A percentile compares a stretch with the other conserved stretches of the same genome.
Conservation (phyloP, 2,329 filamentous ascomycete species). For the Diplodia scrobiculata region DNA sequence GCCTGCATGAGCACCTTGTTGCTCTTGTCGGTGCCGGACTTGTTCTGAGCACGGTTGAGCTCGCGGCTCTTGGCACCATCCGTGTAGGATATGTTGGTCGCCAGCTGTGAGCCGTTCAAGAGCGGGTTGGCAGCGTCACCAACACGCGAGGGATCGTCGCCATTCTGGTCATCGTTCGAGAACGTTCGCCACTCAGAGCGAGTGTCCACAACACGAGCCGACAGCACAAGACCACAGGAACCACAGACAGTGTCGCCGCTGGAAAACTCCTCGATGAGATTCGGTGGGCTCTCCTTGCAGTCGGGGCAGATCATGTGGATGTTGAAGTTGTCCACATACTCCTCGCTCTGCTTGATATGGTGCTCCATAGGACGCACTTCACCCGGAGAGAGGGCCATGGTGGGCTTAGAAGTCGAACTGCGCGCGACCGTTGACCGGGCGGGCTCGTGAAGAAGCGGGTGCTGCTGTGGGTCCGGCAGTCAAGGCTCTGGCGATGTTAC, state of each 20-base stretch:
- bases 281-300: slow-evolving; percentile 88
- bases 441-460: background rate
- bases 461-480: background rate
- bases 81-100: slow-evolving; percentile 78
- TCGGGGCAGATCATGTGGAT: slow-evolving; percentile 84
- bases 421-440: too few relatives aligned
- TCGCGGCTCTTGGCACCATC: slow-evolving; percentile 69
- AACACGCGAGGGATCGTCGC: slow-evolving; percentile 96
- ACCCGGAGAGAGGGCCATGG: slow-evolving; percentile 46
- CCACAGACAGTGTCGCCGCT: slow-evolving; percentile 90
- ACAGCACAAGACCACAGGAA: slow-evolving; percentile 87
- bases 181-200: slow-evolving; percentile 99
- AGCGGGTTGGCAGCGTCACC: slow-evolving; percentile 90
- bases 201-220: slow-evolving; percentile 89
- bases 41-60: slow-evolving; percentile 80
- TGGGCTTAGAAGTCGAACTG: background rate
- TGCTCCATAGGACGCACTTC: slow-evolving; percentile 47
- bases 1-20: slow-evolving; percentile 80
- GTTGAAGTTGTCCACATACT: slow-evolving; percentile 82
- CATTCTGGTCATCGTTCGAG: slow-evolving; percentile 94
- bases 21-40: slow-evolving; percentile 76
- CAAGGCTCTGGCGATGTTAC: background rate
- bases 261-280: slow-evolving; percentile 89
- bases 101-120: slow-evolving; percentile 83
- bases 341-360: slow-evolving; percentile 41